Conservation (phyloP, 495 filamentous ascomycete species). For the Talaromyces ruber region DNA sequence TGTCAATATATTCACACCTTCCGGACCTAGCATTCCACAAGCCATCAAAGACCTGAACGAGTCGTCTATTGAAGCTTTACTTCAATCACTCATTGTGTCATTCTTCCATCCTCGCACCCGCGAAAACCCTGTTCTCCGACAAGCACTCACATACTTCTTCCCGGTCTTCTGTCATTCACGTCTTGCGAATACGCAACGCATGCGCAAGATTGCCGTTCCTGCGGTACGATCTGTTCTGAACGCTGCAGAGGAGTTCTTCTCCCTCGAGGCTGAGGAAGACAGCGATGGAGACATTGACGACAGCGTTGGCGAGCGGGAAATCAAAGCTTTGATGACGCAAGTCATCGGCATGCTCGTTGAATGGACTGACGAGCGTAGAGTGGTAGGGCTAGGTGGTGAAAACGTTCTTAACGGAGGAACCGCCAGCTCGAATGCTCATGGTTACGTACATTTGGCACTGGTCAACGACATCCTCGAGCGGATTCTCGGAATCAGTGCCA, state of each 20-base stretch:
- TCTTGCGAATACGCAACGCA: slow-evolving; percentile 67
- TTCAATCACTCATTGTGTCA: slow-evolving; percentile 71
- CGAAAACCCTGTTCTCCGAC: slow-evolving; percentile 77
- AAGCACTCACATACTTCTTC: slow-evolving; percentile 89
- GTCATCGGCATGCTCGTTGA: slow-evolving; percentile 79
- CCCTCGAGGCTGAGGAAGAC: slow-evolving; percentile 46
- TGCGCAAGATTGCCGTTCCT: slow-evolving; percentile 61
- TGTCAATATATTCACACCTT: slow-evolving; percentile 42
- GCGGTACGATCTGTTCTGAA: slow-evolving; percentile 55
- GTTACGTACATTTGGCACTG: slow-evolving; percentile 43
- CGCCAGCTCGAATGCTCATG: slow-evolving; percentile 38
- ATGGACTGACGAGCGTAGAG: slow-evolving; percentile 92
- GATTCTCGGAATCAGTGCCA: slow-evolving; percentile 21
- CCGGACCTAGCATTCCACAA: slow-evolving; percentile 26
- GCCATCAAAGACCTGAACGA: slow-evolving; percentile 41
- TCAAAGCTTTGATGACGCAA: slow-evolving; percentile 66
- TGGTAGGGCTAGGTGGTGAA: slow-evolving; percentile 59
- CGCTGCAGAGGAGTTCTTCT: slow-evolving; percentile 39
- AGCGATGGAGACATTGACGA: slow-evolving; percentile 51
- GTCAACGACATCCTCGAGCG: slow-evolving; percentile 29
- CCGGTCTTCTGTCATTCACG: slow-evolving; percentile 88
- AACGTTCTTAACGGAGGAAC: slow-evolving; percentile 43
- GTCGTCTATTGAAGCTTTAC: slow-evolving; percentile 49
- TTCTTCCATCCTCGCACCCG: slow-evolving; percentile 87
- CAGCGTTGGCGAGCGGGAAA: slow-evolving; percentile 64